Evolutionary conservation across 1,284 basidiomycete species (phyloP).

Genomic region (Neonothopanus nambi): DNA sequence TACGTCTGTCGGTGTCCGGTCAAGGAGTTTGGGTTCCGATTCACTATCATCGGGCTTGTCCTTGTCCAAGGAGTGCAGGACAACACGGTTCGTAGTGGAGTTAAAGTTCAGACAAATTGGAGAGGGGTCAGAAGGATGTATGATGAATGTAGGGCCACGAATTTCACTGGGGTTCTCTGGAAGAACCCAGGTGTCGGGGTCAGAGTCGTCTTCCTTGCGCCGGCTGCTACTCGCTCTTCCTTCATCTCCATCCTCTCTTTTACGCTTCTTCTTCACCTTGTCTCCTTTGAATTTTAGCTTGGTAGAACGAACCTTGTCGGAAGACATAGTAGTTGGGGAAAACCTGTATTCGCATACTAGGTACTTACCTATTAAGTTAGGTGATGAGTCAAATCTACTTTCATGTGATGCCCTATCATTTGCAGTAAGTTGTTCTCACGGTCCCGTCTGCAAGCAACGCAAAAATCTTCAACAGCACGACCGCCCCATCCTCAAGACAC

Average conservation of each 20-base stretch:
- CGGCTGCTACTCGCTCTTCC: constrained; percentile 47
- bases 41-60: constrained; percentile 46
- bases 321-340: constrained; percentile 35
- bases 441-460: too few relatives aligned
- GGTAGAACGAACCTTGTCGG: constrained; percentile 58
- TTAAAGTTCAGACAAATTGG: constrained; percentile 78
- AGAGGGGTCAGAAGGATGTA: constrained; percentile 74
- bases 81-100: constrained; percentile 71
- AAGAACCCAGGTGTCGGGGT: constrained; percentile 76
- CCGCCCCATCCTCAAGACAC: too few relatives aligned
- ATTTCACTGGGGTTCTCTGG: constrained; percentile 73
- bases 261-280: constrained; percentile 79
- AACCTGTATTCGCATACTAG: too few relatives aligned
- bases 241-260: constrained; percentile 55
- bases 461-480: too few relatives aligned
- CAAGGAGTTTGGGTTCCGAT: constrained; percentile 47
- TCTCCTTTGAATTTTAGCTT: constrained; percentile 89
- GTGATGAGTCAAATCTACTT: too few relatives aligned
- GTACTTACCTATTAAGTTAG: too few relatives aligned
- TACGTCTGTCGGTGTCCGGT: constrained; percentile 74
- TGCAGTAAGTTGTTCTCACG: too few relatives aligned
- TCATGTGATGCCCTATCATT: too few relatives aligned
- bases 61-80: constrained; percentile 64
- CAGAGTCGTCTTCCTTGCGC: constrained; percentile 60
- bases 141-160: constrained; percentile 80